Evolutionary conservation across 768 basidiomycete species (phyloP).

Genomic region (Xerocomus spinulosus): DNA sequence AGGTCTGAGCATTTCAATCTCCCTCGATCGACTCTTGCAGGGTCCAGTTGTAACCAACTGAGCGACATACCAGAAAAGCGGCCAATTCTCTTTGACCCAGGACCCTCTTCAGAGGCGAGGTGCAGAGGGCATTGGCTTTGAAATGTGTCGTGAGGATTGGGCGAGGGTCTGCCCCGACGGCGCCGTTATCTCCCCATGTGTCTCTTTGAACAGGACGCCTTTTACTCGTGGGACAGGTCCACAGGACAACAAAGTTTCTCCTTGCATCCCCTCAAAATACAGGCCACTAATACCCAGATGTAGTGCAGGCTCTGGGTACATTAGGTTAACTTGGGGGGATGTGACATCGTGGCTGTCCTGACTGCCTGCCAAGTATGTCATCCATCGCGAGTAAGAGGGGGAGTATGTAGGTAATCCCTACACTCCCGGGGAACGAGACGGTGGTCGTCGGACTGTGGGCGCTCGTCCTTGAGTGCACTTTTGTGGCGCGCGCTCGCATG

Average conservation of each 20-base stretch:
- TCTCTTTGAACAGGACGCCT: slow-evolving; percentile 12
- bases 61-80: slow-evolving; percentile 69
- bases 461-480: slow-evolving; percentile 28
- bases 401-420: too few relatives aligned
- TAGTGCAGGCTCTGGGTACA: too few relatives aligned
- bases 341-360: too few relatives aligned
- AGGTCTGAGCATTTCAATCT: slow-evolving; percentile 75
- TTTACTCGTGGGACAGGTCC: not conserved
- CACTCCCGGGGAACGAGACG: slow-evolving; percentile 17
- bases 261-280: too few relatives aligned
- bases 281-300: too few relatives aligned
- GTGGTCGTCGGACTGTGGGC: slow-evolving; percentile 1
- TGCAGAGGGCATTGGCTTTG: slow-evolving; percentile 31
- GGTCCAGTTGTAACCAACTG: slow-evolving; percentile 51
- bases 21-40: slow-evolving; percentile 60
- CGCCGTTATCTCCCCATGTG: slow-evolving; percentile 15
- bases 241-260: not conserved
- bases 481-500: slow-evolving; percentile 19
- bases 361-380: too few relatives aligned
- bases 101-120: slow-evolving; percentile 35
- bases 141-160: slow-evolving; percentile 57
- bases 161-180: slow-evolving; percentile 20
- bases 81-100: slow-evolving; percentile 32
- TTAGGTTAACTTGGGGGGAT: too few relatives aligned
- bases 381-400: too few relatives aligned